Conservation (phyloP, 2,329 filamentous ascomycete species). For the Talaromyces sp. region DNA sequence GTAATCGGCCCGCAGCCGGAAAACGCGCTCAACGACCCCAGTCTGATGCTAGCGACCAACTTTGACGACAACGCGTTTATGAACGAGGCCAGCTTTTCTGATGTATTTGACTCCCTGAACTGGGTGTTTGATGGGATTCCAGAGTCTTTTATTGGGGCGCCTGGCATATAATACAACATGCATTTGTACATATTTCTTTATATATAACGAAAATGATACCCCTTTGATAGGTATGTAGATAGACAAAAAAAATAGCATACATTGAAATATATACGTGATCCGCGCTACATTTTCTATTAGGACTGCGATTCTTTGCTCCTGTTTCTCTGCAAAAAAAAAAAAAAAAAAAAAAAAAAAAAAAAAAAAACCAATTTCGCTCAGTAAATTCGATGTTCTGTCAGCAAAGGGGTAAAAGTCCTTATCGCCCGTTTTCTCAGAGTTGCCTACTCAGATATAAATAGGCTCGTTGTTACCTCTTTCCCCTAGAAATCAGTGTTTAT, state of each 20-base stretch:
- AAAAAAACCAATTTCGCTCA: no score
- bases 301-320: no score
- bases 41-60: constrained; percentile 27
- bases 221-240: not conserved
- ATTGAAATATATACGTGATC: not conserved
- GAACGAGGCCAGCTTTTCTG: constrained; percentile 51
- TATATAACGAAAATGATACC: not conserved
- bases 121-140: constrained; percentile 87
- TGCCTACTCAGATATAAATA: no score
- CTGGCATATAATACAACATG: constrained; percentile 21
- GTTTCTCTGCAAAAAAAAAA: no score
- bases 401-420: no score
- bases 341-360: no score
- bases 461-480: no score
- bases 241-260: not conserved
- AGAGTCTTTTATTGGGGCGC: constrained; percentile 49
- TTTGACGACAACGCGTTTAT: constrained; percentile 34
- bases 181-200: not conserved
- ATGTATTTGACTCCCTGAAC: constrained; percentile 82
- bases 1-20: constrained; percentile 23
- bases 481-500: no score
- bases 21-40: constrained; percentile 24
- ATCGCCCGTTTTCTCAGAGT: no score
- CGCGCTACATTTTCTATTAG: no score
- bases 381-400: no score